Evolutionary conservation across 73 alveolate genomes (phyloP).

Genomic region (Tetrahymena elliotti): DNA sequence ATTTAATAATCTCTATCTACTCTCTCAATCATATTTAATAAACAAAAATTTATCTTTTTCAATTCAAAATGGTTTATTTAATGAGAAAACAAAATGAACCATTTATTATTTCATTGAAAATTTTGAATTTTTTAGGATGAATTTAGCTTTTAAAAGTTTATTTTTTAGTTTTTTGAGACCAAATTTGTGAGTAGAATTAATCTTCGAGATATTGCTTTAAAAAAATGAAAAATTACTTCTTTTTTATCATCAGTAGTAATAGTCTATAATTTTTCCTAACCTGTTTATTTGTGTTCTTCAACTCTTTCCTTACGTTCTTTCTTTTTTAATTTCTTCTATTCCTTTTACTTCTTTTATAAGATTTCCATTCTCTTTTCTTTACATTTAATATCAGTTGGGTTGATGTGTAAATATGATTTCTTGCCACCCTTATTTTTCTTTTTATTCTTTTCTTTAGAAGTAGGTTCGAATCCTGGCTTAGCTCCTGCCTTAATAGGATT

Average conservation of each 20-base stretch:
- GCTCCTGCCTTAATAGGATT: neutral
- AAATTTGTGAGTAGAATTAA: neutral
- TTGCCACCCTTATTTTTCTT: neutral
- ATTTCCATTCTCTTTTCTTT: constrained; percentile 23
- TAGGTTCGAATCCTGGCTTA: neutral
- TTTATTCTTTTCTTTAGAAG: neutral
- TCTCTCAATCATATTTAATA: too few species aligned
- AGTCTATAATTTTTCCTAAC: constrained; percentile 16
- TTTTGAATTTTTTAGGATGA: too few species aligned
- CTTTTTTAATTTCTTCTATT: constrained; percentile 13
- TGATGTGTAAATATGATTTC: constrained; percentile 16
- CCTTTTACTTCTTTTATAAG: neutral
- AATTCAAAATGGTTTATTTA: too few species aligned
- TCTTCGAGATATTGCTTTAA: neutral
- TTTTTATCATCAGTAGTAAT: constrained; percentile 43
- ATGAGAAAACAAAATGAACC: neutral
- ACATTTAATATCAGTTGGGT: constrained; percentile 12
- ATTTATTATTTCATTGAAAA: neutral
- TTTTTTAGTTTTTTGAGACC: neutral
- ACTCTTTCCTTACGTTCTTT: constrained; percentile 32
- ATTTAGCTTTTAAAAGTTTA: too few species aligned
- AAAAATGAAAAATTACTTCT: neutral
- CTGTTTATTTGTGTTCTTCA: neutral
- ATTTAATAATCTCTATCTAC: too few species aligned
- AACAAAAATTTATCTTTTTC: too few species aligned